Percentiles rank a stretch among this genome's conserved stretches.
These are phyloP conservation scores for Didymella arachidicola DNA, from an alignment of 2,329 filamentous ascomycete genomes.

Conservation along the genomic window DNA sequence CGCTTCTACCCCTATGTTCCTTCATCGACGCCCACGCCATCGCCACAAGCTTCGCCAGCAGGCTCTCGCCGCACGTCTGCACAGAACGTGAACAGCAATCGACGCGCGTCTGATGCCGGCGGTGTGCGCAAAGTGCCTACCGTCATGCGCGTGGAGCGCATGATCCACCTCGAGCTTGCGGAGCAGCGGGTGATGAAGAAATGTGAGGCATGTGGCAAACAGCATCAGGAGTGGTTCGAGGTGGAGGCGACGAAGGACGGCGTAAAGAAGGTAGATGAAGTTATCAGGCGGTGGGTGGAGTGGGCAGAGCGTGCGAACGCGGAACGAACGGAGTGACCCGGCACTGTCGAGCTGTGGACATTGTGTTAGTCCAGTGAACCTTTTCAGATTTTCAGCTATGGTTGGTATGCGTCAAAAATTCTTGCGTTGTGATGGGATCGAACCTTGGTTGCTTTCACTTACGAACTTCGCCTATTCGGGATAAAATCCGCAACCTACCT, in stretches of 20 bases:
- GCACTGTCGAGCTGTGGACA: neutral
- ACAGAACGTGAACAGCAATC: slow-evolving; percentile 19
- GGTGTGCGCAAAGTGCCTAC: slow-evolving; percentile 76
- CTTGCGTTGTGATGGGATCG: neutral
- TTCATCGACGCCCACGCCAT: slow-evolving; percentile 34
- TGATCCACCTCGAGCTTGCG: slow-evolving; percentile 89
- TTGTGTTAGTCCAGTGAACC: too few relatives aligned
- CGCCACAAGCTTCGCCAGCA: slow-evolving; percentile 37
- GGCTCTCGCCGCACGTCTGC: slow-evolving; percentile 8
- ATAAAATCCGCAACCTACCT: neutral
- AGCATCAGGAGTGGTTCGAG: slow-evolving; percentile 96
- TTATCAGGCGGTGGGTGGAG: slow-evolving; percentile 82
- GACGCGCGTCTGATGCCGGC: slow-evolving; percentile 32
- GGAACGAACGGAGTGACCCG: neutral
- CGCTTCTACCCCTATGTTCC: slow-evolving; percentile 86
- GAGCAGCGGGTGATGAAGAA: slow-evolving; percentile 65
- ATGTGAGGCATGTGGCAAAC: slow-evolving; percentile 80
- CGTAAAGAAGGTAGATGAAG: slow-evolving; percentile 72
- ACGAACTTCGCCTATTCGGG: neutral
- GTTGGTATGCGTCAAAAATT: neutral
- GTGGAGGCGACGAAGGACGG: slow-evolving; percentile 77
- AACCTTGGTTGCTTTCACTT: neutral
- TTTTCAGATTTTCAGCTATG: too few relatives aligned
- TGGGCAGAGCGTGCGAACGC: slow-evolving; percentile 69
- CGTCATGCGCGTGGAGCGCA: slow-evolving; percentile 83